Evolutionary conservation across 768 basidiomycete species (phyloP), one percentile per base, ranked within the genome.

Genomic region (Serendipita sp.): DNA sequence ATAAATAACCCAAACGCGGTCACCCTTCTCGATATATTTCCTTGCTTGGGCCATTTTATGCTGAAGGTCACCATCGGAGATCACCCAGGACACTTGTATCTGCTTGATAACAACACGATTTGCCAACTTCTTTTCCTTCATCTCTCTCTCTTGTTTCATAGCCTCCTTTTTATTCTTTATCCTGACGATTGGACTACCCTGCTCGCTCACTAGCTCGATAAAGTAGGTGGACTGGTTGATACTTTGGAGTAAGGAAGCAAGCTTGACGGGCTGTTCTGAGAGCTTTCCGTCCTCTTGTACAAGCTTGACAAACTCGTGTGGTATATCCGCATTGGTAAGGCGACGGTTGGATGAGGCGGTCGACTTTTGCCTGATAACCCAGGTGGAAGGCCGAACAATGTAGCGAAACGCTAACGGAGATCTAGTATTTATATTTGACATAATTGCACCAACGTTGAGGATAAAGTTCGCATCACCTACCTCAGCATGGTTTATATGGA

Each of bases 21-120:
- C 72, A 0, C 86, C 86, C 67, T 82, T 82, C 68, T 79, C 80
- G 64, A 92, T 73, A 44, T 85, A 80, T 63, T 78, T 75, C 62
- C 76, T 72, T 23, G 79, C 80, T 72, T 84, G 85, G 63, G 75
- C 76, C 38, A 91, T 66, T 72, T 89, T 91, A 72, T 85, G 85
- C 44, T 76, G 76, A 18, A 85, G 69, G 69, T 92, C 90, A 4
- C 78, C 80, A 35, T 71, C 67, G 4, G 75, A 81, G 11, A 84
- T 80, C 2, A 76, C 77, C 86, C 88, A 91, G 11, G 84, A 82
- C 52, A 91, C 70, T 73, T 87, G 85, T 3, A 89, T 76, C 75
- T 88, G 85, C 75, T 89, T 90, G 56, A 18, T 60, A 35, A 60
- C 56, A 10, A 60, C 56, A n/a, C 34, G 18, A 35, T 23, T 34